Conservation (phyloP, 768 basidiomycete genomes). For the Lactarius evosmus region DNA sequence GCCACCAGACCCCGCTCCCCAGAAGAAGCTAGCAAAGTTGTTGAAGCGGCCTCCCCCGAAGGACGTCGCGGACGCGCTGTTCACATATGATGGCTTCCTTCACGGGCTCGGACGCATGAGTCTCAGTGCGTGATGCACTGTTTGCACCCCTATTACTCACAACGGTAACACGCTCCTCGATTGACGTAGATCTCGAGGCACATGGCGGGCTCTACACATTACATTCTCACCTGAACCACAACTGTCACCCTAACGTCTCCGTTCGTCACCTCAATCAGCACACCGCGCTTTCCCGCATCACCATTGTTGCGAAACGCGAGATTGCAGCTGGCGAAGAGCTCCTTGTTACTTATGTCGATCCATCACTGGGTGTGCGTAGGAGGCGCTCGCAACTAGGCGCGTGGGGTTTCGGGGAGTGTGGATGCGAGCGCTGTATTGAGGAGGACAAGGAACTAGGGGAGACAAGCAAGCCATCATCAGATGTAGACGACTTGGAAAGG, state of each 20-base stretch:
- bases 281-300: conserved; percentile 68
- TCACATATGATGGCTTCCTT: conserved; percentile 75
- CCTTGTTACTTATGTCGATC: conserved; percentile 74
- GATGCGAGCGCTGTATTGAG: conserved; percentile 61
- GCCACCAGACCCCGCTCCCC: conserved; percentile 47
- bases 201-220: conserved; percentile 84
- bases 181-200: conserved; percentile 63
- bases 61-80: conserved; percentile 55
- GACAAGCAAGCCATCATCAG: conserved; percentile 25
- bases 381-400: conserved; percentile 55
- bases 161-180: background rate
- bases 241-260: conserved; percentile 75
- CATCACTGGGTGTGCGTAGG: conserved; percentile 42
- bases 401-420: conserved; percentile 76
- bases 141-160: background rate
- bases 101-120: conserved; percentile 73
- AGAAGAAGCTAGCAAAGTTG: conserved; percentile 57
- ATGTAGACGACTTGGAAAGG: conserved; percentile 49
- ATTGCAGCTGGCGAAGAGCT: conserved; percentile 75
- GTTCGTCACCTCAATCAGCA: conserved; percentile 73
- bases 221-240: conserved; percentile 87
- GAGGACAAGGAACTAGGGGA: conserved; percentile 41
- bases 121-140: conserved; percentile 54
- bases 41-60: conserved; percentile 47
- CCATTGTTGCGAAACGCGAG: conserved; percentile 60